A percentile compares a stretch with the other conserved stretches of the same genome.
These are phyloP conservation scores for Fusarium concolor DNA, from an alignment of 2,329 filamentous ascomycete species.

Conservation along the genomic window DNA sequence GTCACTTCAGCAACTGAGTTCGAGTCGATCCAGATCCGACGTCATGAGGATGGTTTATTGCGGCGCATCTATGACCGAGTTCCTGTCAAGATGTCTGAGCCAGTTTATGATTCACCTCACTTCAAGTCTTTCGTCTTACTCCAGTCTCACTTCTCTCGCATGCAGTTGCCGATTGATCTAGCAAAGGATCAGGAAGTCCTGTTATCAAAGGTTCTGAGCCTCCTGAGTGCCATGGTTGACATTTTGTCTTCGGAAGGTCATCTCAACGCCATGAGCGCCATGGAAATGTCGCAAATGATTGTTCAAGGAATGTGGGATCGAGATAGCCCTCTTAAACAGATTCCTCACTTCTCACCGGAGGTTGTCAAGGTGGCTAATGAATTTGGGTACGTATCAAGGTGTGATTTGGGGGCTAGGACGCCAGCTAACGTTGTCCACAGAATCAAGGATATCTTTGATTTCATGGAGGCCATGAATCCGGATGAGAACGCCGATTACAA, in stretches of 20 bases:
- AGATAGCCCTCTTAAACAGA: conserved; percentile 96
- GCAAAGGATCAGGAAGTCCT: conserved; percentile 95
- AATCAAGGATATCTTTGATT: conserved; percentile 95
- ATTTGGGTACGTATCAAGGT: conserved; percentile 68
- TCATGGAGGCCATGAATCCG: conserved; percentile 99
- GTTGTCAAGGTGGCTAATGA: conserved; percentile 85
- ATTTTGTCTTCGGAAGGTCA: conserved; percentile 96
- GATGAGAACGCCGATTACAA: conserved; percentile 88
- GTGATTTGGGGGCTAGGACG: not conserved
- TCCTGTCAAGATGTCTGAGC: conserved; percentile 93
- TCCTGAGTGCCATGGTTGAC: conserved; percentile 93
- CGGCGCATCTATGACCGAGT: conserved; percentile 93
- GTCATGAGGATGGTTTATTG: conserved; percentile 89
- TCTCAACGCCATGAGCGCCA: conserved; percentile 96
- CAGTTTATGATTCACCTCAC: conserved; percentile 90
- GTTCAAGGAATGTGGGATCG: conserved; percentile 99
- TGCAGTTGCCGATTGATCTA: conserved; percentile 95
- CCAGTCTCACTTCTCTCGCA: conserved; percentile 96
- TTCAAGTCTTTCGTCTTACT: conserved; percentile 99
- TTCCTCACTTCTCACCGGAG: conserved; percentile 90
- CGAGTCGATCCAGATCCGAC: conserved; percentile 91
- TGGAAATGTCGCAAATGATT: conserved; percentile 99
- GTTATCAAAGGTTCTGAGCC: conserved; percentile 83
- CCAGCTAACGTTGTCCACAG: conserved; percentile 58
- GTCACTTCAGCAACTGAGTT: conserved; percentile 97